phyloP scores from a whole-genome alignment of 805 yeast species.

The Kregervanrija fluxuum region DNA sequence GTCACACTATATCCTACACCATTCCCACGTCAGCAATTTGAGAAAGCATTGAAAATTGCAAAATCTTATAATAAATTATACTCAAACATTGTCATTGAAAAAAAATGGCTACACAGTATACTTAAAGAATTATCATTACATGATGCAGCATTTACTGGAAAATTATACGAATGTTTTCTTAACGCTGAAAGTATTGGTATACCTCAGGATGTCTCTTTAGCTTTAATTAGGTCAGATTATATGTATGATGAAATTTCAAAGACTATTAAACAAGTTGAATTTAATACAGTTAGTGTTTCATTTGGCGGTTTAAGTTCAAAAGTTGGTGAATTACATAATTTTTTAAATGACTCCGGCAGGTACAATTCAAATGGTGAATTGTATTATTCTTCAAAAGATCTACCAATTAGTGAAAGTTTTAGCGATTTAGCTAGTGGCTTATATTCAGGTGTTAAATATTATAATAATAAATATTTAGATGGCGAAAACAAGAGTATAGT shows the following conservation, averaged over 20 bases:
- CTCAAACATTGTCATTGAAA: constrained; percentile 52
- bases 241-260: constrained; percentile 51
- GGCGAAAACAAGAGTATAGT: constrained; percentile 43
- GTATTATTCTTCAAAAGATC: constrained; percentile 36
- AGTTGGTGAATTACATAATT: constrained; percentile 70
- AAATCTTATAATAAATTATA: constrained; percentile 65
- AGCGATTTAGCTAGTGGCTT: constrained; percentile 59
- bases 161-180: constrained; percentile 53
- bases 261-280: constrained; percentile 85
- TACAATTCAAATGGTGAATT: constrained; percentile 41
- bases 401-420: constrained; percentile 63
- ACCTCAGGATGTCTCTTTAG: constrained; percentile 64
- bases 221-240: constrained; percentile 87
- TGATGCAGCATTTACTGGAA: constrained; percentile 79
- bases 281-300: constrained; percentile 92
- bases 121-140: constrained; percentile 46
- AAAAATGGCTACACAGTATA: constrained; percentile 55
- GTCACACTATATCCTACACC: constrained; percentile 90
- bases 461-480: constrained; percentile 29
- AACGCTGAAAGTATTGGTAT: constrained; percentile 42
- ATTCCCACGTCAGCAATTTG: constrained; percentile 61
- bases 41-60: constrained; percentile 62
- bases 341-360: constrained; percentile 50
- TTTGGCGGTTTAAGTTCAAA: constrained; percentile 86
- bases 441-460: constrained; percentile 55